Evolutionary conservation across 75 land plant genomes (phyloP).

Genomic region (Pinus albicaulis): DNA sequence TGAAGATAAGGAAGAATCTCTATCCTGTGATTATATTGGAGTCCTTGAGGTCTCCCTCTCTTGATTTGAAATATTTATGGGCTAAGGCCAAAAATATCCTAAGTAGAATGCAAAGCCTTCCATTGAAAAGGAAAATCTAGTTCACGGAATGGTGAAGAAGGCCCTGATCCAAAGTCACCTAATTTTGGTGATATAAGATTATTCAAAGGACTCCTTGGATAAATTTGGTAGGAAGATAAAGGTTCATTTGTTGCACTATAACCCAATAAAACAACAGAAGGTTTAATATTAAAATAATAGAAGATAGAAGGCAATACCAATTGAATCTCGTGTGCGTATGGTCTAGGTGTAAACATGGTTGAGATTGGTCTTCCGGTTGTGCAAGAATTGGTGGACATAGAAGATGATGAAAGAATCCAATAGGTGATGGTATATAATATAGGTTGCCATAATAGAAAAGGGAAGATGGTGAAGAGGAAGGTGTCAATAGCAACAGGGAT

Average conservation of each 20-base stretch:
- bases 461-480: constrained; percentile 51
- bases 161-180: constrained; percentile 15
- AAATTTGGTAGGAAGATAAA: constrained; percentile 29
- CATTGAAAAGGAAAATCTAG: constrained; percentile 4
- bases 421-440: constrained; percentile 20
- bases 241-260: constrained; percentile 13
- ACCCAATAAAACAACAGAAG: constrained; percentile 39
- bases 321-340: constrained; percentile 35
- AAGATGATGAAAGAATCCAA: constrained; percentile 3
- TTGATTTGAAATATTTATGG: background rate
- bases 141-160: constrained; percentile 30
- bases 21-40: background rate
- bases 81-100: background rate
- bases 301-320: constrained; percentile 34
- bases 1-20: background rate
- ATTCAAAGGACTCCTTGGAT: constrained; percentile 46
- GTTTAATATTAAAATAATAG: constrained; percentile 35
- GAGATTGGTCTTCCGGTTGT: constrained; percentile 15
- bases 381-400: constrained; percentile 8
- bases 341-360: constrained; percentile 24
- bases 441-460: constrained; percentile 19
- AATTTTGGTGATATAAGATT: constrained; percentile 23
- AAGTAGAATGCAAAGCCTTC: background rate
- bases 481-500: constrained; percentile 17
- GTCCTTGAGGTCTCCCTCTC: background rate